phyloP scores from a whole-genome alignment of 257 asterid genomes.

The Sherardia arvensis region DNA sequence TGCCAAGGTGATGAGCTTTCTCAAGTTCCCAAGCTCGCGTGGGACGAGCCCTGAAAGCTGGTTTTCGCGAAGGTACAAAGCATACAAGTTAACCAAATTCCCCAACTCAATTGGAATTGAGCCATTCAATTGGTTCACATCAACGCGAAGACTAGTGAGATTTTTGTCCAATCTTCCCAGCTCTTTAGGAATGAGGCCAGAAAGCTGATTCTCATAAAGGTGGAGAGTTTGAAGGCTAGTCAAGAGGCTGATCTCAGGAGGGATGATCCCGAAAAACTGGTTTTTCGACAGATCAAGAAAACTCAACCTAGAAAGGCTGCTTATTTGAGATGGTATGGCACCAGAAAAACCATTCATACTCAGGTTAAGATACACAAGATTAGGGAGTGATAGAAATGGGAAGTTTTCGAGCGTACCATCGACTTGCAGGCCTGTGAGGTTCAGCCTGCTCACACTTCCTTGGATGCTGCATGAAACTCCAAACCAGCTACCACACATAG shows the following conservation, averaged over 20 bases:
- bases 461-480: neutral
- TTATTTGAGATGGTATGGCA: neutral
- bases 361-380: neutral
- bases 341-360: neutral
- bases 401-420: constrained; percentile 3
- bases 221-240: neutral
- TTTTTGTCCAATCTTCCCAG: constrained; percentile 12
- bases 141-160: constrained; percentile 2
- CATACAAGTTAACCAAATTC: neutral
- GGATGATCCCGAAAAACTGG: neutral
- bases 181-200: constrained; percentile 16
- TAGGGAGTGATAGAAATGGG: neutral
- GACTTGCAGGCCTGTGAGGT: neutral
- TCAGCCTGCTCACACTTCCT: neutral
- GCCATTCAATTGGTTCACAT: constrained; percentile 12
- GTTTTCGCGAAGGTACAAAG: neutral
- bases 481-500: neutral
- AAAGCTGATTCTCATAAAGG: constrained; percentile 5
- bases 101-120: constrained; percentile 11
- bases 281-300: constrained; percentile 1
- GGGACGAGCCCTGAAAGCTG: constrained; percentile 20
- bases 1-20: constrained; percentile 7
- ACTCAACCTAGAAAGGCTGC: neutral
- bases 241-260: constrained; percentile 2
- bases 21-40: constrained; percentile 9